Conservation (phyloP, 371 early-diverging fungal species). For the Rhizopus sp. region DNA sequence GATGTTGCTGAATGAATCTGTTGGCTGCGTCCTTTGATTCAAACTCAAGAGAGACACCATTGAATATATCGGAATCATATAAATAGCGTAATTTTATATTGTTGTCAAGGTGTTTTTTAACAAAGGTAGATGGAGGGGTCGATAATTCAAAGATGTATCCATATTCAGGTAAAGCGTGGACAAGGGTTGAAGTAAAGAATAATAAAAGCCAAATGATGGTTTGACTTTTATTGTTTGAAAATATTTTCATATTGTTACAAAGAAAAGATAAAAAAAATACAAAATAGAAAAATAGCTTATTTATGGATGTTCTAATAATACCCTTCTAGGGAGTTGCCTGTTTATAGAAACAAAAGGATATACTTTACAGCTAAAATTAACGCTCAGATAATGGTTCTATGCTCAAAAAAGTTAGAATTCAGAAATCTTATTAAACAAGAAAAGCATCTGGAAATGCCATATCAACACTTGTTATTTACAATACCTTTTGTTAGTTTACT, state of each 20-base stretch:
- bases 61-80: slow-evolving; percentile 32
- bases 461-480: too few species aligned
- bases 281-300: neutral
- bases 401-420: too few species aligned
- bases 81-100: slow-evolving; percentile 22
- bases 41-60: slow-evolving; percentile 34
- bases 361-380: too few species aligned
- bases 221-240: neutral
- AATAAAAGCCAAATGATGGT: neutral
- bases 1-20: slow-evolving; percentile 8
- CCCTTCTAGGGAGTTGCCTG: too few species aligned
- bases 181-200: neutral
- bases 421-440: too few species aligned
- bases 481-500: too few species aligned
- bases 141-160: slow-evolving; percentile 27
- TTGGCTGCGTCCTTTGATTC: slow-evolving; percentile 16
- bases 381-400: too few species aligned
- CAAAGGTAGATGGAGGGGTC: neutral
- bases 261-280: neutral
- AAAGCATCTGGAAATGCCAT: too few species aligned
- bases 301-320: too few species aligned
- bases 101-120: slow-evolving; percentile 5
- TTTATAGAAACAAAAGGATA: too few species aligned
- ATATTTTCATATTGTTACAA: neutral
- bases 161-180: neutral